phyloP scores from a whole-genome alignment of 495 filamentous ascomycete species.

The Aspergillus egyptiacus region DNA sequence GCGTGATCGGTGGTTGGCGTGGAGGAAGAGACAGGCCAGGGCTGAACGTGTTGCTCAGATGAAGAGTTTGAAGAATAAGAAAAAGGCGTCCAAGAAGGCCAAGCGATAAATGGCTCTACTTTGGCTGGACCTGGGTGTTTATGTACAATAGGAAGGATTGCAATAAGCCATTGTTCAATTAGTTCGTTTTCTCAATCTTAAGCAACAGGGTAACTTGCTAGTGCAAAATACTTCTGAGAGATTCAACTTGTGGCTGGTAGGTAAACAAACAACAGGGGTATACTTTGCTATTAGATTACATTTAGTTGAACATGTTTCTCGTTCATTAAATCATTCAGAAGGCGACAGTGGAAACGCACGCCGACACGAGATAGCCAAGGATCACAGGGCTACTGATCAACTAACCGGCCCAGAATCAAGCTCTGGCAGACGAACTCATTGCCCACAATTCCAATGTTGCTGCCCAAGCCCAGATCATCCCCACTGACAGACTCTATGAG shows the following conservation, averaged over 20 bases:
- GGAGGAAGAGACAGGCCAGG: constrained; percentile 53
- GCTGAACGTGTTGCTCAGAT: constrained; percentile 49
- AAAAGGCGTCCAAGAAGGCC: constrained; percentile 40
- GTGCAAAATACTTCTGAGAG: no score
- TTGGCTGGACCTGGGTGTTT: constrained; percentile 24
- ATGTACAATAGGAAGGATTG: constrained; percentile 33
- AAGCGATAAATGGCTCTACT: constrained; percentile 16
- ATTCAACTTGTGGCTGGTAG: no score
- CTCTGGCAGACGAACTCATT: constrained; percentile 93
- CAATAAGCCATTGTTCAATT: constrained; percentile 6
- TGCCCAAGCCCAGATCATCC: constrained; percentile 23
- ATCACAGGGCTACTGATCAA: constrained; percentile 49
- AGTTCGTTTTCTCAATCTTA: neutral
- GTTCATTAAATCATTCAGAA: neutral
- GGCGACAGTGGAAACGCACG: neutral
- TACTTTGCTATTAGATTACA: constrained; percentile 6
- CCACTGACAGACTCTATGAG: constrained; percentile 39
- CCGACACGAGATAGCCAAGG: neutral
- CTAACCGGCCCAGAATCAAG: constrained; percentile 74
- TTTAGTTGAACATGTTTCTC: neutral
- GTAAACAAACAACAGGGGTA: constrained; percentile 11
- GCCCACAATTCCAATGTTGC: constrained; percentile 58
- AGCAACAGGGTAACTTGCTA: neutral
- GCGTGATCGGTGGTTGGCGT: constrained; percentile 55
- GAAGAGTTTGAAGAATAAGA: constrained; percentile 52